These are phyloP conservation scores for Bruguiera hainesii DNA, from an alignment of 441 rosid genomes.

Conservation along the genomic window DNA sequence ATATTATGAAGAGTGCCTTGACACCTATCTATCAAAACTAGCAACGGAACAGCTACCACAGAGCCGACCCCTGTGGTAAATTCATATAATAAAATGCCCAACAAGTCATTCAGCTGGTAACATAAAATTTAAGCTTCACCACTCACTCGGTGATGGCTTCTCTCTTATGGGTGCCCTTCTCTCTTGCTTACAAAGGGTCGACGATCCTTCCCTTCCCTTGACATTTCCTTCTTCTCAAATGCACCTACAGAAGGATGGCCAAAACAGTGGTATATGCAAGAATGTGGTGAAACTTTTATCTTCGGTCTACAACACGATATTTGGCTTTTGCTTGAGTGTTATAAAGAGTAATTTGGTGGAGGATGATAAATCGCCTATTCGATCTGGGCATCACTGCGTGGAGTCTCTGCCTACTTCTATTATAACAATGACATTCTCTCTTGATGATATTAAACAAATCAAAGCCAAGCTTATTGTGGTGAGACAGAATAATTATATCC, in stretches of 20 bases:
- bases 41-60: constrained; percentile 27
- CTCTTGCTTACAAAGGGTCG: constrained; percentile 40
- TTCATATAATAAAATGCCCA: constrained; percentile 37
- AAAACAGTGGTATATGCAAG: background rate
- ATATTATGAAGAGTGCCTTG: constrained; percentile 28
- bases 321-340: constrained; percentile 26
- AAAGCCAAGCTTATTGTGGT: constrained; percentile 37
- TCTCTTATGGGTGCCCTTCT: constrained; percentile 52
- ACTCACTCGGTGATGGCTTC: constrained; percentile 43
- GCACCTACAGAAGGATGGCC: background rate
- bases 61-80: constrained; percentile 38
- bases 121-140: constrained; percentile 40
- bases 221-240: constrained; percentile 31
- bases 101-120: constrained; percentile 34
- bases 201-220: constrained; percentile 35
- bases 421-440: constrained; percentile 32
- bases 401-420: constrained; percentile 31
- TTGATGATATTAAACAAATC: constrained; percentile 14
- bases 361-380: constrained; percentile 31
- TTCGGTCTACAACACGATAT: constrained; percentile 9
- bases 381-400: constrained; percentile 30
- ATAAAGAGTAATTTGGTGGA: constrained; percentile 31
- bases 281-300: constrained; percentile 2
- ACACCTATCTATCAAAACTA: constrained; percentile 26
- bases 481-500: constrained; percentile 2